phyloP scores from a whole-genome alignment of 2,329 filamentous ascomycete genomes.

The Cladophialophora psammophila region DNA sequence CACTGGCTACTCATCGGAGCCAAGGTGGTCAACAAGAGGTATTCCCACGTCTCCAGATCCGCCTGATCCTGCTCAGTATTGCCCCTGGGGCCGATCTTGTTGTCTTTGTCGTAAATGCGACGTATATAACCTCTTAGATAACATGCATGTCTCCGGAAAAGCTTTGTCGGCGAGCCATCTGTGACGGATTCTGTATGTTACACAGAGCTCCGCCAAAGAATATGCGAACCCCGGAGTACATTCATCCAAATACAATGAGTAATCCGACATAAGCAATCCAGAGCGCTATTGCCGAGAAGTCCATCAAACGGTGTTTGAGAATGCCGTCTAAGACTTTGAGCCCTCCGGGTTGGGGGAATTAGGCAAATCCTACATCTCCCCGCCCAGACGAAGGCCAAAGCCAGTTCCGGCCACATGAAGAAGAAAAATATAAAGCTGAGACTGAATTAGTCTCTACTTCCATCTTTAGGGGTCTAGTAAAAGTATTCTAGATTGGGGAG shows the following conservation, averaged over 20 bases:
- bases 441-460: background rate
- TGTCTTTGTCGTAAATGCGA: constrained; percentile 53
- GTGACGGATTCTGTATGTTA: background rate
- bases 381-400: background rate
- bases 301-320: constrained; percentile 3
- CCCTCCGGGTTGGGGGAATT: background rate
- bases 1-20: constrained; percentile 53
- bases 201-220: background rate
- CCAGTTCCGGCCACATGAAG: background rate
- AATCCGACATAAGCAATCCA: constrained; percentile 3
- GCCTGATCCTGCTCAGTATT: constrained; percentile 50
- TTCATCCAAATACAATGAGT: background rate
- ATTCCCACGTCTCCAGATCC: constrained; percentile 57
- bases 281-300: background rate
- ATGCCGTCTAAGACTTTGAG: background rate
- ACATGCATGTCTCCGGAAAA: background rate
- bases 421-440: background rate
- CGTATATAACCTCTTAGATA: constrained; percentile 42
- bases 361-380: background rate
- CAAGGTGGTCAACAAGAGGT: constrained; percentile 52
- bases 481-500: background rate
- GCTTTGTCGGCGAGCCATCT: background rate
- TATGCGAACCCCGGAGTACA: background rate
- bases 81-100: constrained; percentile 48
- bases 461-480: background rate